Evolutionary conservation across 441 rosid species (phyloP).

Genomic region (Gossypium trilobum): DNA sequence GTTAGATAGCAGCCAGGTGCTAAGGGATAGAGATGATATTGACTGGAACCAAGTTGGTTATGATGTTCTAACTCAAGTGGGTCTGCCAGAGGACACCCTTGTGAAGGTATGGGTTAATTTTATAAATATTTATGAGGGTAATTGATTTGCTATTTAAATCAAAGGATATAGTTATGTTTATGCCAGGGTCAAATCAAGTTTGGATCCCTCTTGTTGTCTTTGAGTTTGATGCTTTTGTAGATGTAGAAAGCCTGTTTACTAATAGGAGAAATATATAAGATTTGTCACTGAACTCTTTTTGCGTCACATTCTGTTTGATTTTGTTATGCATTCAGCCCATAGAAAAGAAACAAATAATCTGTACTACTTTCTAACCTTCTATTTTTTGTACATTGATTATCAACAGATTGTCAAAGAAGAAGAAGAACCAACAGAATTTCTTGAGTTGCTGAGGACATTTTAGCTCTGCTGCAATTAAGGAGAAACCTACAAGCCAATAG

Average conservation of each 20-base stretch:
- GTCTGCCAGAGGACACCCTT: conserved; percentile 53
- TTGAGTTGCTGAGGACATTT: conserved; percentile 38
- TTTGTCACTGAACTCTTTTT: background rate
- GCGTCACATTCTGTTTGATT: background rate
- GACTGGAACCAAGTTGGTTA: conserved; percentile 55
- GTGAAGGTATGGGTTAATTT: conserved; percentile 42
- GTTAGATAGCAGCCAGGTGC: conserved; percentile 32
- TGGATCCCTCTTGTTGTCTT: background rate
- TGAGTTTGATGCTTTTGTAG: background rate
- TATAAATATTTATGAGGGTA: background rate
- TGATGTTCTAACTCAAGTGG: conserved; percentile 44
- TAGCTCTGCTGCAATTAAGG: conserved; percentile 24
- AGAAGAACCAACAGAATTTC: conserved; percentile 70
- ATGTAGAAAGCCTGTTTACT: conserved; percentile 1
- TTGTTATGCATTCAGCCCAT: background rate
- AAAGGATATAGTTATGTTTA: background rate
- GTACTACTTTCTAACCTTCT: conserved; percentile 1
- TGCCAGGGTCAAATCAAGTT: background rate
- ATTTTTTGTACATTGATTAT: conserved; percentile 3
- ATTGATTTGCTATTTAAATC: background rate
- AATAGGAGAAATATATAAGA: background rate
- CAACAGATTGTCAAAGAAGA: conserved; percentile 69
- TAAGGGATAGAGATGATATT: conserved; percentile 30
- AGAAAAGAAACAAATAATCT: conserved; percentile 9
- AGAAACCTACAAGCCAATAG: conserved; percentile 22